Base-by-base conservation (phyloP, 176 grass and related monocot genomes). In the Carex kokanica region DNA sequence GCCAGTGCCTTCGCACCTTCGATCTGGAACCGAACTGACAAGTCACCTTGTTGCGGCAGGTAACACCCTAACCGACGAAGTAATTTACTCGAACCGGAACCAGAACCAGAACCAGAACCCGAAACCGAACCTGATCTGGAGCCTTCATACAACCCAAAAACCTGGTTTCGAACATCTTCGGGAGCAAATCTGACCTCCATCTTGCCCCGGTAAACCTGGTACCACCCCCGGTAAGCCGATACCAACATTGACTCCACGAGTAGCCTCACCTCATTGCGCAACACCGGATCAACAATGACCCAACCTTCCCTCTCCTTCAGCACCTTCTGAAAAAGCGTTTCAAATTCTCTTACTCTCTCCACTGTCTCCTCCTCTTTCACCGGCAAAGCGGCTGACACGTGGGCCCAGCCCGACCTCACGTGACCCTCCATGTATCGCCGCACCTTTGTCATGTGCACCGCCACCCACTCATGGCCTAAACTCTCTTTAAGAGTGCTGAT, bases 221-320 rank as follows among this genome's bases (percentile, higher is more conserved):
- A 93, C 87, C 92, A 93, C 11, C 74, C 47, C 64, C 80, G 56
- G 85, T 93, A 97, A 43, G 84, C 84, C 0, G 87, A 91, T 45
- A 97, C 64, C 6, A 93, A 80, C 25, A 87, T 87, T 0, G 58
- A 80, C 18, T 47, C 80, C 1, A 92, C 91, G 2, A 82, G 83
- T 11, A 2, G 45, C 78, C 94, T 79, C n/a, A 94, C 24, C 20
- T 62, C 80, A 25, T 40, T 56, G 3, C 41, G 66, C 75, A 90
- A 84, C 41, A 69, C 82, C 0, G 81, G 83, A 85, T 97, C 90
- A 0, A 87, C 90, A 13, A 89, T 85, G 85, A 88, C 83, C 85
- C 90, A 91, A 6, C 7, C 80, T 8, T 88, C 89, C 68, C 93
- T 91, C 81, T 16, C 29, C 5, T 20, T 56, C 12, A 78, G 1